These are phyloP conservation scores for Plasmodium adleri DNA, from an alignment of 169 alveolate genomes.

Conservation along the genomic window DNA sequence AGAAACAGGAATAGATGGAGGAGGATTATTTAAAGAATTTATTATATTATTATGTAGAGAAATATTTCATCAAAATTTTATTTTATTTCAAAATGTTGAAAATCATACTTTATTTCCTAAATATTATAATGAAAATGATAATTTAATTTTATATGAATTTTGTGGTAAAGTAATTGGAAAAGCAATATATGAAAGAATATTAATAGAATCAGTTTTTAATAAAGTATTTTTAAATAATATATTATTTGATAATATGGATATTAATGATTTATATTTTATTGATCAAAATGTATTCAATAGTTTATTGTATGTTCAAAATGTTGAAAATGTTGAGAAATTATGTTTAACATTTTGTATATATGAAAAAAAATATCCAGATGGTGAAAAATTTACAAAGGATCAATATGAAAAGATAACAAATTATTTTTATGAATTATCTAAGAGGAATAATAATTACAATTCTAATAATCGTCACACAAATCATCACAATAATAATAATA, in stretches of 20 bases:
- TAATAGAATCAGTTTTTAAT: conserved; percentile 93
- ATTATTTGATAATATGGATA: conserved; percentile 86
- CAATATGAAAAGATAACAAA: conserved; percentile 36
- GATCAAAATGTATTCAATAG: conserved; percentile 77
- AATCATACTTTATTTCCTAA: conserved; percentile 82
- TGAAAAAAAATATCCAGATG: conserved; percentile 65
- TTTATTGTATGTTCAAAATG: conserved; percentile 78
- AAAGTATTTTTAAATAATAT: conserved; percentile 90
- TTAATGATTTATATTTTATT: conserved; percentile 87
- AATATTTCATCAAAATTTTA: conserved; percentile 90
- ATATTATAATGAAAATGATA: conserved; percentile 79
- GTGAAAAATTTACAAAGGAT: not conserved
- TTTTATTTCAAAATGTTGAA: conserved; percentile 84
- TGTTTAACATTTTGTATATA: conserved; percentile 82
- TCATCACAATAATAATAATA: not conserved
- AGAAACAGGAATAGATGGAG: conserved; percentile 98
- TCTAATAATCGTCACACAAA: not conserved
- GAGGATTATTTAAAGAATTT: conserved; percentile 98
- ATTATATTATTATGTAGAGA: conserved; percentile 90
- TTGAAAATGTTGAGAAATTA: conserved; percentile 79
- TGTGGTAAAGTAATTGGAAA: conserved; percentile 92
- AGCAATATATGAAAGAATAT: conserved; percentile 94
- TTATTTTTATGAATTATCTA: conserved; percentile 15
- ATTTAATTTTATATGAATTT: conserved; percentile 81
- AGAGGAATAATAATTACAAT: not conserved